Base-by-base conservation (phyloP, 2,329 filamentous ascomycete genomes). In the Exophiala sideris region DNA sequence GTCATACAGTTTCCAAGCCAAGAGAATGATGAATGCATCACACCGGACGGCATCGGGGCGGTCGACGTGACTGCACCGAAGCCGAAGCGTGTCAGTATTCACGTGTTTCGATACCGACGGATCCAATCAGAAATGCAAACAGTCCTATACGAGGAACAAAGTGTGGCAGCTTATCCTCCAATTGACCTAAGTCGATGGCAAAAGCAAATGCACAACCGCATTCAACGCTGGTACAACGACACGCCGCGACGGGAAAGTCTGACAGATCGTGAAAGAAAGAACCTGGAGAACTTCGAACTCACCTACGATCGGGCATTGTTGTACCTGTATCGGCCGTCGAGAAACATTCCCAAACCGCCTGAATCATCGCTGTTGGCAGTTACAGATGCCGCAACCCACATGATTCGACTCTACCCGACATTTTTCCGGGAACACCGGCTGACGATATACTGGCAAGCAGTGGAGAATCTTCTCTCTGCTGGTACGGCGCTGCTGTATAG, bases 71-170 rank as follows among this genome's bases (percentile, higher is more conserved):
- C 16, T 18, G 12, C 21, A 10, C 47, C 42, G 5, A 45, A 42
- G 34, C 33, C 52, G 10, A 56, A 56, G 18, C 20, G 40, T 16
- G 48, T 56, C 21, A 45, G 38, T 21, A 29, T 39, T 5, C 49
- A 56, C 45, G 44, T 56, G 9, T 36, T 56, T 14, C 48, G 49
- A 9, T 56, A 49, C 18, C 54, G 54, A 9, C 42, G 44, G 24
- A 38, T 56, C 8, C 54, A 56, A 24, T 56, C 54, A 29, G 54
- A 56, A 41, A 56, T 56, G 54, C 54, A 40, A 24, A 48, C 44
- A 5, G 35, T 51, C 5, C 44, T 56, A 21, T 45, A 52, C 33
- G 41, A 56, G 49, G 42, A 34, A 32, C 32, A 42, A 21, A 32
- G 44, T 18, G 29, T 24, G 16, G 24, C 24, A 29, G 49, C 29